phyloP scores from a whole-genome alignment of 2,329 filamentous ascomycete species.

The Ophiostoma sp. region DNA sequence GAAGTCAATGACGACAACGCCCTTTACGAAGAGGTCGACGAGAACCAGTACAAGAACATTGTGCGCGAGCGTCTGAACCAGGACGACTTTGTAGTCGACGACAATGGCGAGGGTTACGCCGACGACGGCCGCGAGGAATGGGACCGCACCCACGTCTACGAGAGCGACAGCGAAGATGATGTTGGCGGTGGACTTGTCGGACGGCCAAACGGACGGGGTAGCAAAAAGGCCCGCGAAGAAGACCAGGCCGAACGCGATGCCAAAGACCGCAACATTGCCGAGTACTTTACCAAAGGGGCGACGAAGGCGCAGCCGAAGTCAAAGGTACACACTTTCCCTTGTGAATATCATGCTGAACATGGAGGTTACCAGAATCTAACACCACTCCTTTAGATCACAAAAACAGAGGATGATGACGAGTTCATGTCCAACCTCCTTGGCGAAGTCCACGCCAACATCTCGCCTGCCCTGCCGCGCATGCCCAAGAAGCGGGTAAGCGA shows the following conservation, averaged over 20 bases:
- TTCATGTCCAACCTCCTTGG: constrained; percentile 84
- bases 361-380: not conserved
- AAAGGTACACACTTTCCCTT: constrained; percentile 59
- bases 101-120: constrained; percentile 95
- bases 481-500: constrained; percentile 70
- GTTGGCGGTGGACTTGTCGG: constrained; percentile 34
- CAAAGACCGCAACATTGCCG: constrained; percentile 87
- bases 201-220: constrained; percentile 55
- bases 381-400: constrained; percentile 56
- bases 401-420: constrained; percentile 82
- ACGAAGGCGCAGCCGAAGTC: constrained; percentile 68
- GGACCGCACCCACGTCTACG: constrained; percentile 68
- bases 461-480: constrained; percentile 54
- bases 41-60: constrained; percentile 95
- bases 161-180: constrained; percentile 76
- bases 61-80: constrained; percentile 84
- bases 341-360: not conserved
- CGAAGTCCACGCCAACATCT: constrained; percentile 79
- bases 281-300: constrained; percentile 84
- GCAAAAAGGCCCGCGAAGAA: constrained; percentile 84
- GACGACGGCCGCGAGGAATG: constrained; percentile 96
- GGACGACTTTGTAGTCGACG: constrained; percentile 98
- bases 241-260: constrained; percentile 82
- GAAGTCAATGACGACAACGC: constrained; percentile 79
- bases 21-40: constrained; percentile 94